These are phyloP conservation scores for Botrytis medusae DNA, from an alignment of 2,329 filamentous ascomycete species.

Conservation along the genomic window DNA sequence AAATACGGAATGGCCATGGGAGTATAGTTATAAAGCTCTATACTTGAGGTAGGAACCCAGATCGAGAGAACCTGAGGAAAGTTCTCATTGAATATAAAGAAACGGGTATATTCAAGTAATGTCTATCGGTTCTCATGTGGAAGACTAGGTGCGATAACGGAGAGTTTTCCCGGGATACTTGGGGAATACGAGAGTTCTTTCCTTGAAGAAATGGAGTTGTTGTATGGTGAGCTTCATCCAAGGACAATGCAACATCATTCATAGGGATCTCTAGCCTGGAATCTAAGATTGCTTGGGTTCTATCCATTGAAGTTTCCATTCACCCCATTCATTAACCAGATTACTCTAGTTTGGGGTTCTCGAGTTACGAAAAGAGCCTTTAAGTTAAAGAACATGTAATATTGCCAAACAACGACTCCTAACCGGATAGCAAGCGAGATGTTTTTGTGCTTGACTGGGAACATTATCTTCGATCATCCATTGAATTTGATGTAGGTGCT, in stretches of 20 bases:
- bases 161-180: background rate
- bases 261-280: background rate
- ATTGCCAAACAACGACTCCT: background rate
- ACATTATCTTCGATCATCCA: background rate
- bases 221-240: background rate
- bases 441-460: background rate
- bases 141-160: background rate
- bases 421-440: background rate
- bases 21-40: background rate
- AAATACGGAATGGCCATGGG: background rate
- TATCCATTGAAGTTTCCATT: background rate
- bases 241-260: background rate
- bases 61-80: background rate
- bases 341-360: background rate
- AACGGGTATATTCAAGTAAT: background rate
- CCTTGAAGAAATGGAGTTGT: background rate
- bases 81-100: background rate
- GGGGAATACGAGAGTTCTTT: background rate
- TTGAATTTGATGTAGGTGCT: background rate
- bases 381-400: background rate
- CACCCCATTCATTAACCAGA: background rate
- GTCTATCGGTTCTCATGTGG: background rate
- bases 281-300: background rate
- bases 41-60: background rate
- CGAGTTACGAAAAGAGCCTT: background rate